Conservation (phyloP, 345 rosid species). For the Lenwebbia sp. region DNA sequence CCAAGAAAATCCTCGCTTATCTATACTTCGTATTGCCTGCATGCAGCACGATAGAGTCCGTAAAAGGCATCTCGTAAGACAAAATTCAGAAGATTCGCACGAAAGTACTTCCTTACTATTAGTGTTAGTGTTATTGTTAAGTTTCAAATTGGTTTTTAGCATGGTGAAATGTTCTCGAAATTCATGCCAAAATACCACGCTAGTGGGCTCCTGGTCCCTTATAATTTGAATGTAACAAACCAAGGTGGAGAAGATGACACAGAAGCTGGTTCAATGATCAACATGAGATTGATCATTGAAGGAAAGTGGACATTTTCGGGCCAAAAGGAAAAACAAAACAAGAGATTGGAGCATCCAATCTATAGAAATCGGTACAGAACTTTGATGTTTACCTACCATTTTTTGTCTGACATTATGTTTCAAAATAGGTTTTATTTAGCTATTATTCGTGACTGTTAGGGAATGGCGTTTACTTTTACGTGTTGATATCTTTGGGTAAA, state of each 20-base stretch:
- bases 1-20: too few species aligned
- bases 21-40: too few species aligned
- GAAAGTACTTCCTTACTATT: too few species aligned
- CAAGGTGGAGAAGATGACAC: too few species aligned
- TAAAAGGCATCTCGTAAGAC: too few species aligned
- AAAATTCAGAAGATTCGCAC: too few species aligned
- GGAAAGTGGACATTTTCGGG: not conserved
- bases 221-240: too few species aligned
- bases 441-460: not conserved
- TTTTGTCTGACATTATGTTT: accelerated
- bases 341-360: not conserved
- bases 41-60: too few species aligned
- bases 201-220: too few species aligned
- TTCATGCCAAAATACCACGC: too few species aligned
- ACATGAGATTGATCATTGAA: not conserved
- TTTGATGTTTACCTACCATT: not conserved
- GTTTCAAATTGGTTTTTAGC: not conserved
- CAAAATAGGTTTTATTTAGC: not conserved
- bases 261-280: not conserved
- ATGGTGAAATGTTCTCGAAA: not conserved
- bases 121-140: too few species aligned
- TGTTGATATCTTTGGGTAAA: not conserved
- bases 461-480: too few species aligned
- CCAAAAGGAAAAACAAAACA: not conserved
- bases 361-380: not conserved